Evolutionary conservation across 2,329 filamentous ascomycete genomes (phyloP).

Genomic region (Penicillium sp.): DNA sequence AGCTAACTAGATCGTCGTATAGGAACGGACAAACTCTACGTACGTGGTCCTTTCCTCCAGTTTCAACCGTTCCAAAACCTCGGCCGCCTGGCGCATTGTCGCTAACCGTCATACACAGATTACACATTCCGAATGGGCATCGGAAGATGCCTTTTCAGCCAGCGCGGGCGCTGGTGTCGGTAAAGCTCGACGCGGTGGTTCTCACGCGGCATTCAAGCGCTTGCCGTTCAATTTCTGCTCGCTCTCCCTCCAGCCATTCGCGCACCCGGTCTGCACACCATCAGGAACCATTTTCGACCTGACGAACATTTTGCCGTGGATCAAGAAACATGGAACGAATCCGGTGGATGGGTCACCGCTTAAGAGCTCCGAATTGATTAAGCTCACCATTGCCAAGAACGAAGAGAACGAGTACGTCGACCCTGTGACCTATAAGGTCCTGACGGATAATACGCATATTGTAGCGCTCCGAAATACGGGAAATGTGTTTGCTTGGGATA

Average conservation of each 20-base stretch:
- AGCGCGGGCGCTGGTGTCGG: conserved; percentile 63
- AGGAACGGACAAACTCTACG: conserved; percentile 49
- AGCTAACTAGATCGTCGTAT: conserved; percentile 1
- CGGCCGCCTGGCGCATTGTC: conserved; percentile 14
- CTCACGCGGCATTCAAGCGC: conserved; percentile 68
- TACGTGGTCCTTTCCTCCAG: conserved; percentile 24
- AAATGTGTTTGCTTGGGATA: conserved; percentile 96
- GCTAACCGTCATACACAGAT: conserved; percentile 51
- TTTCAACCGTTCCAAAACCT: conserved; percentile 3
- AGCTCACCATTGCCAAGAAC: conserved; percentile 87
- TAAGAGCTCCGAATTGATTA: conserved; percentile 75
- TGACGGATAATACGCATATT: conserved; percentile 97
- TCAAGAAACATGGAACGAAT: conserved; percentile 89
- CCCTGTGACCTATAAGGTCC: conserved; percentile 93
- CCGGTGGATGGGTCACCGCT: conserved; percentile 77
- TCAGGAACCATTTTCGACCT: conserved; percentile 90
- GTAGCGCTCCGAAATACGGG: conserved; percentile 80
- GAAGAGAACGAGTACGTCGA: conserved; percentile 88
- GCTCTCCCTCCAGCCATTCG: conserved; percentile 89
- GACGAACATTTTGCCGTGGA: conserved; percentile 88
- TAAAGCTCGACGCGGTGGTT: conserved; percentile 48
- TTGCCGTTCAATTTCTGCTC: conserved; percentile 98
- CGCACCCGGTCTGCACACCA: conserved; percentile 84
- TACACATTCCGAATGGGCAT: conserved; percentile 97
- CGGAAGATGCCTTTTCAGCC: conserved; percentile 78